Percentiles rank a stretch among this genome's conserved stretches.
Evolutionary conservation across 2,329 filamentous ascomycete species (phyloP).

Genomic region (Aspergillus luchuensis): DNA sequence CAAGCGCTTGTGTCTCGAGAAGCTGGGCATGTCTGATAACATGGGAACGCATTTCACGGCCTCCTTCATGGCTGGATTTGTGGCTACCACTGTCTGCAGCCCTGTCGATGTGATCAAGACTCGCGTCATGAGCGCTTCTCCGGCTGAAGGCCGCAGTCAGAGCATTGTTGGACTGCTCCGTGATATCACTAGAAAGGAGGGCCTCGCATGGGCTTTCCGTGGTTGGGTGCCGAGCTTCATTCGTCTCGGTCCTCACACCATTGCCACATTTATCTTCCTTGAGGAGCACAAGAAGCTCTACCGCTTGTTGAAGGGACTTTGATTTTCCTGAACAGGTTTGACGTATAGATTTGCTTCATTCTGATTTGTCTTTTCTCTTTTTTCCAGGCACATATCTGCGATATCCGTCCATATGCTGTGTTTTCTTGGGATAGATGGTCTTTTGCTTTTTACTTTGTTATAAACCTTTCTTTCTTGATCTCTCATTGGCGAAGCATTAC

Average conservation of each 20-base stretch:
- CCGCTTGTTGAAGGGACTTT: conserved; percentile 41
- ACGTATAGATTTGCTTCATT: conserved; percentile 19
- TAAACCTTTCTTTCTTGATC: not conserved
- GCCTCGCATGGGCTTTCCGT: conserved; percentile 65
- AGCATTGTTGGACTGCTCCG: conserved; percentile 53
- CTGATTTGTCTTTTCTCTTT: conserved; percentile 1
- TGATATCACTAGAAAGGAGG: conserved; percentile 59
- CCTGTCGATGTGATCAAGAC: conserved; percentile 70
- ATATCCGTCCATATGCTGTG: not conserved
- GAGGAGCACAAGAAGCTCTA: conserved; percentile 70
- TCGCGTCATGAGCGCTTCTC: conserved; percentile 61
- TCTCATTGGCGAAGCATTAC: conserved; percentile 9
- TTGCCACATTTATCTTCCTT: conserved; percentile 67
- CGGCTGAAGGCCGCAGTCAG: conserved; percentile 44
- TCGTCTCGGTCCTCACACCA: conserved; percentile 65
- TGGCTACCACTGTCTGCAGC: conserved; percentile 68
- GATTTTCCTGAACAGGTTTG: conserved; percentile 56
- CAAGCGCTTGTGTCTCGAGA: conserved; percentile 58
- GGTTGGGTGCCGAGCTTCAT: conserved; percentile 70
- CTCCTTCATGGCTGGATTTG: conserved; percentile 64
- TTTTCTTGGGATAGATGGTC: conserved; percentile 2
- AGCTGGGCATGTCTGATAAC: conserved; percentile 57
- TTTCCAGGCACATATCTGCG: not conserved
- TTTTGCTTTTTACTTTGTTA: conserved; percentile 4
- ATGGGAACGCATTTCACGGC: conserved; percentile 64